Evolutionary conservation across 2,329 filamentous ascomycete species (phyloP), one percentile per base, ranked within the genome.

Genomic region (Cladosporium velox): DNA sequence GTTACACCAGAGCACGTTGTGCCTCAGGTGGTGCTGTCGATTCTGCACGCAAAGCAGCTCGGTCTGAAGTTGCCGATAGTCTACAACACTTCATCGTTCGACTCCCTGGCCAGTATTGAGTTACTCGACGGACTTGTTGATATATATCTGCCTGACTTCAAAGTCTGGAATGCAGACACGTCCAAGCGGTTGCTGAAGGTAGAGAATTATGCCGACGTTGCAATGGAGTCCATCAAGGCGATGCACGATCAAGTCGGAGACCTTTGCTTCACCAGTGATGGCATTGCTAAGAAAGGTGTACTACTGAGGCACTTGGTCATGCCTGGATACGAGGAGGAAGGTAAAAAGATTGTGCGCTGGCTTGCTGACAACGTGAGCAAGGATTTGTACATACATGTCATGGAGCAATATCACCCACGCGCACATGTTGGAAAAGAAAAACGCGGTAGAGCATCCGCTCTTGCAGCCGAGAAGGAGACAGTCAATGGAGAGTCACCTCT

Each of bases 71-170:
- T 94, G 12, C 91, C 91, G 1, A 89, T 96, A 71, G 84, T 96
- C 38, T 95, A 96, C 82, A 96, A 96, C 74, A 93, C 91, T 0
- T 93, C 90, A 0, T 88, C 89, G 12, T 96, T 91, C 73, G 92
- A 96, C 78, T 92, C 89, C 1, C 79, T 90, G 0, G 88, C 87
- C 2, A 92, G 89, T 0, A 80, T 96, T 1, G 79, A 87, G 67
- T 81, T 95, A 10, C 84, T 96, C 71, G 88, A 95, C 71, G 91
- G 91, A 0, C 80, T 96, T 32, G 87, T 95, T 0, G 91, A 95
- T 75, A 92, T 96, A 54, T 96, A 95, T 75, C 81, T 96, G n/a
- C 90, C 91, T 0, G 91, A 96, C 75, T 95, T 95, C 82, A 95
- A 96, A 77, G 87, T 93, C 11, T 95, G 91, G 91, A 85, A 85